Conservation (phyloP, 176 grass and related monocot genomes). For the Zea luxurians region DNA sequence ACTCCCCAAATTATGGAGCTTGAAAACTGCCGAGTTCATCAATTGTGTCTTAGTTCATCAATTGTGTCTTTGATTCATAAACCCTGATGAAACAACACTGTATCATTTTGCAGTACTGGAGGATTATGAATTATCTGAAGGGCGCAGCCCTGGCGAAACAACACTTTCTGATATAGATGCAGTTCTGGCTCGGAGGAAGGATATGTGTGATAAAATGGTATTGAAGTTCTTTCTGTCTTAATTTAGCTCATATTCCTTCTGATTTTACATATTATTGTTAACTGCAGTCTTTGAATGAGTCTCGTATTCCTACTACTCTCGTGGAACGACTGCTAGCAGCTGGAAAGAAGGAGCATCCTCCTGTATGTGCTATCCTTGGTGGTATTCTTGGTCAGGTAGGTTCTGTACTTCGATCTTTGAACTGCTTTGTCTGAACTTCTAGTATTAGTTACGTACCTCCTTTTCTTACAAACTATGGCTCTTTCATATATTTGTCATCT, state of each 20-base stretch:
- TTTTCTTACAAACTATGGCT: not conserved
- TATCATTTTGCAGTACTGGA: conserved; percentile 68
- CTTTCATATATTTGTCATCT: not conserved
- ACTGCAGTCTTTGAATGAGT: conserved; percentile 81
- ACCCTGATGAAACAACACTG: not conserved
- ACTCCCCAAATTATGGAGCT: not conserved
- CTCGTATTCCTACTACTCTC: conserved; percentile 57
- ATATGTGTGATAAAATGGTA: conserved; percentile 82
- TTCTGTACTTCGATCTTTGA: not conserved
- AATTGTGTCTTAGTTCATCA: not conserved
- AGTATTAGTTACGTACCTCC: not conserved
- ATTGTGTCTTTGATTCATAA: not conserved
- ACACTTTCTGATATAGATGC: conserved; percentile 64
- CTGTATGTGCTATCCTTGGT: conserved; percentile 90
- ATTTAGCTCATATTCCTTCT: not conserved
- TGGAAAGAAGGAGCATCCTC: conserved; percentile 75
- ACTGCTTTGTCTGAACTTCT: not conserved
- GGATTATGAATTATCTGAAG: conserved; percentile 71
- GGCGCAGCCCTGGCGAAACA: conserved; percentile 54
- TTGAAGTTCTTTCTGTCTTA: conserved; percentile 13
- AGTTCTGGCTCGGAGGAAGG: conserved; percentile 67
- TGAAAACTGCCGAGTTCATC: not conserved
- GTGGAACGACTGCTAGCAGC: conserved; percentile 67
- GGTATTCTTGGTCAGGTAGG: conserved; percentile 97
- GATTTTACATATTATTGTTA: conserved; percentile 34